These are phyloP conservation scores for Melampsora larici-populina DNA, from an alignment of 1,284 basidiomycete genomes.

Conservation along the genomic window DNA sequence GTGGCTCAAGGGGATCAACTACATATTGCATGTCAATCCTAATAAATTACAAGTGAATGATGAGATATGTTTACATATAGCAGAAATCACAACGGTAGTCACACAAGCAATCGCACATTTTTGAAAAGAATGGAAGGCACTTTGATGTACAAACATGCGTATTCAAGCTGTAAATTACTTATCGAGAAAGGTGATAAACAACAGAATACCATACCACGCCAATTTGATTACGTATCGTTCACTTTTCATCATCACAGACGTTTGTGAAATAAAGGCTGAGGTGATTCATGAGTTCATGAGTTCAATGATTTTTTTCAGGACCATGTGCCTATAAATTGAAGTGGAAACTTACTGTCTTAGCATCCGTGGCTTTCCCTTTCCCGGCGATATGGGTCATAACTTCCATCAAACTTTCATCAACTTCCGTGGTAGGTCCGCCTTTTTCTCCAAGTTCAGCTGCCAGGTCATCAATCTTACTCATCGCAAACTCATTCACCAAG, in stretches of 20 bases:
- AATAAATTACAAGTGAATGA: too few species aligned
- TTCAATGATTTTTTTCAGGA: neutral
- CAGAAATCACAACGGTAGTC: neutral
- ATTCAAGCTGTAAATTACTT: neutral
- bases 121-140: neutral
- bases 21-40: too few species aligned
- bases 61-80: neutral
- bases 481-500: slow-evolving; percentile 27
- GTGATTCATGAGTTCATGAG: neutral
- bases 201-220: neutral
- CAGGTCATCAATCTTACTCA: slow-evolving; percentile 21
- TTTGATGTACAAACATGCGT: neutral
- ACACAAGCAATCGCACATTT: neutral
- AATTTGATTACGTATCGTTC: neutral
- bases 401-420: slow-evolving; percentile 30
- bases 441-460: slow-evolving; percentile 31
- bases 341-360: slow-evolving; percentile 12
- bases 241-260: neutral
- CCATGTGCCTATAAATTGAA: neutral
- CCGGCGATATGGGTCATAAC: slow-evolving; percentile 10
- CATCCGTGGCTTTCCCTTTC: slow-evolving; percentile 24
- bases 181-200: neutral
- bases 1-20: too few species aligned
- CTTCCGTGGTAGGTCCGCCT: slow-evolving; percentile 5
- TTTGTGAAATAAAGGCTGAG: neutral